Evolutionary conservation across 345 rosid genomes (phyloP), one percentile per base, ranked within the genome.

Genomic region (Gossypium bickii): DNA sequence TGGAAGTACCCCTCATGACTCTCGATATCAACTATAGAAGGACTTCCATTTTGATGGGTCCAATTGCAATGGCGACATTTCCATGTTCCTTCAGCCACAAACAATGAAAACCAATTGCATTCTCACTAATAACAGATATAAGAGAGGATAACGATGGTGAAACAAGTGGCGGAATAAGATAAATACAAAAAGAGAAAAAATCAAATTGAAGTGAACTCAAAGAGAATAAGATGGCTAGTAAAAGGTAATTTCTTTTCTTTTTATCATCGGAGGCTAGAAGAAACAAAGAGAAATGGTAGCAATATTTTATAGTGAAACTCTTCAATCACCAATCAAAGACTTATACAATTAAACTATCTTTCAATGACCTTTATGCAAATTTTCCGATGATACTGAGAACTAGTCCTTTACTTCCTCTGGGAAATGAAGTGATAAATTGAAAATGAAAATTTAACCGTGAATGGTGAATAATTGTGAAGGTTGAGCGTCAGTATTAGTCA

Each of bases 41-140:
- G 76, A 72, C 51, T 79, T 65, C 67, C 76, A 52, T 48, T 44
- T 73, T 74, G 52, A 74, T 81, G 75, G 80, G 78, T 81, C 87
- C 87, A 82, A 18, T 78, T 59, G 81, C 86, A 84, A 76, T 82
- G 87, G 76, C 60, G 84, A 82, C 89, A 86, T 86, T 86, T 84
- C 86, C 87, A 80, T 74, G 67, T 75, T 79, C 86, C 83, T 86
- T 79, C 80, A 82, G 53, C 82, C 72, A 77, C 55, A 71, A 56
- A 81, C 64, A 77, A 67, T 52, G 73, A 75, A 64, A 60, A 38
- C 34, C 34, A 69, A 60, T 52, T 68, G 44, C 13, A 77, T 72
- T 34, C 45, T 20, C 67, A 72, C 72, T 65, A 70, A 74, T 16
- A n/a, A 29, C 76, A 47, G 38, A 77, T 18, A 24, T 16, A 44